phyloP scores from a whole-genome alignment of 768 basidiomycete genomes.

The Hygrophorus russula region DNA sequence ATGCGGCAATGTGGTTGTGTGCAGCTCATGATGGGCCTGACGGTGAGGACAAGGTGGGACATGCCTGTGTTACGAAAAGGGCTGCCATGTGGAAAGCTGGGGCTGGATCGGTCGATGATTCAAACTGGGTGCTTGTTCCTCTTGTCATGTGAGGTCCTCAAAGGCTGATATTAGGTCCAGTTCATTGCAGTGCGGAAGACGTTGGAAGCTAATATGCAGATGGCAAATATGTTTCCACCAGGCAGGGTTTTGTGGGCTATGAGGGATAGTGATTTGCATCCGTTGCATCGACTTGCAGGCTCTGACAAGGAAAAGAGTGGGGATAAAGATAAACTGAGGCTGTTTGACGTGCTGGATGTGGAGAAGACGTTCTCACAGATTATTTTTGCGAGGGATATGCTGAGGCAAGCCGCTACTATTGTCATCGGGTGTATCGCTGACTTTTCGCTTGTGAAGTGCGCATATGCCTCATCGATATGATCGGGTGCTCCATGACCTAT shows the following conservation, averaged over 20 bases:
- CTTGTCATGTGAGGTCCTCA: neutral
- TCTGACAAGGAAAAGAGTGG: conserved; percentile 11
- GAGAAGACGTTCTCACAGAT: conserved; percentile 74
- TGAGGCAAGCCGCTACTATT: conserved; percentile 38
- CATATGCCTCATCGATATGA: conserved; percentile 81
- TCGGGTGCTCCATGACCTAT: conserved; percentile 55
- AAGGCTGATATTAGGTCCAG: conserved; percentile 23
- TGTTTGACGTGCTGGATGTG: conserved; percentile 71
- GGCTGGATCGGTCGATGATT: conserved; percentile 39
- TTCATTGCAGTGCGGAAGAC: conserved; percentile 76
- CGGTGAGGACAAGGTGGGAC: conserved; percentile 42
- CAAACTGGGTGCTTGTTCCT: conserved; percentile 34
- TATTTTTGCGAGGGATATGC: conserved; percentile 74
- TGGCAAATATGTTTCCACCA: conserved; percentile 61
- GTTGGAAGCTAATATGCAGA: conserved; percentile 76
- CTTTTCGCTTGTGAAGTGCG: conserved; percentile 28
- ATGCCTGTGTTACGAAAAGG: conserved; percentile 29
- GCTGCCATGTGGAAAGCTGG: conserved; percentile 56
- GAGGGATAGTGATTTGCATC: conserved; percentile 59
- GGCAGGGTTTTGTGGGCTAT: conserved; percentile 74
- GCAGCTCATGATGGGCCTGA: conserved; percentile 42
- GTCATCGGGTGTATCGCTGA: neutral
- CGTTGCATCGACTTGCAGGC: conserved; percentile 32
- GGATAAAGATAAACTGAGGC: conserved; percentile 41
- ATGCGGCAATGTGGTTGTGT: conserved; percentile 72